These are phyloP conservation scores for Phytophthora pisi DNA, from an alignment of 352 stramenopile species.

Conservation along the genomic window DNA sequence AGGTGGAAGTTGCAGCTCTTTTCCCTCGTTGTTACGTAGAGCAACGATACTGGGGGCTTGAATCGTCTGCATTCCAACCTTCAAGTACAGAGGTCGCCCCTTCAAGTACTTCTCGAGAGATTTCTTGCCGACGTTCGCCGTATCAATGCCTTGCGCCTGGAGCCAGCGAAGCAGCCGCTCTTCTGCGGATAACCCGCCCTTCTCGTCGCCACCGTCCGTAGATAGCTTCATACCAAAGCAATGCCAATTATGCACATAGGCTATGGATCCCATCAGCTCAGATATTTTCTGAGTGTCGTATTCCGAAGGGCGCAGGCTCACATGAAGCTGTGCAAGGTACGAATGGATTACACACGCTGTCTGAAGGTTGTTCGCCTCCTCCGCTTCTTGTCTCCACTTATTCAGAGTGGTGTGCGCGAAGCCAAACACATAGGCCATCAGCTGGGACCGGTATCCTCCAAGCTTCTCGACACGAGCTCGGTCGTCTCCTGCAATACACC, in stretches of 20 bases:
- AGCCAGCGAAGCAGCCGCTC: slow-evolving; percentile 87
- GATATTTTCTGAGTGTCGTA: slow-evolving; percentile 74
- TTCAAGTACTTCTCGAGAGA: slow-evolving; percentile 89
- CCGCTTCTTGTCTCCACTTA: slow-evolving; percentile 80
- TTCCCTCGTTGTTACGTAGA: slow-evolving; percentile 53
- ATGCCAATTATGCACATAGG: slow-evolving; percentile 91
- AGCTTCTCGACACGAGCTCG: slow-evolving; percentile 46
- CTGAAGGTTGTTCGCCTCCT: slow-evolving; percentile 75
- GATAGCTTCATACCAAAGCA: slow-evolving; percentile 90
- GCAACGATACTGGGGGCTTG: slow-evolving; percentile 86
- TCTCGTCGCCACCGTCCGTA: slow-evolving; percentile 45
- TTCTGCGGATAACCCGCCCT: slow-evolving; percentile 63
- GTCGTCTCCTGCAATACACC: slow-evolving; percentile 36
- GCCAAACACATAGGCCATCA: slow-evolving; percentile 69
- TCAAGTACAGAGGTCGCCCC: slow-evolving; percentile 84
- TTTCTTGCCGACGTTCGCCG: slow-evolving; percentile 76
- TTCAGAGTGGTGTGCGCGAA: slow-evolving; percentile 76
- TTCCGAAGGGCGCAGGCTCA: slow-evolving; percentile 69
- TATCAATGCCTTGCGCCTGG: slow-evolving; percentile 91
- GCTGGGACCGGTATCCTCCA: slow-evolving; percentile 54
- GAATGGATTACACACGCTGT: slow-evolving; percentile 88
- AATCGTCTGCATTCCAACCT: slow-evolving; percentile 88
- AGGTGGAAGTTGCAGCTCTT: slow-evolving; percentile 74
- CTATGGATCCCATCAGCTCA: slow-evolving; percentile 80
- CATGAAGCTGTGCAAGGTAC: slow-evolving; percentile 74